Percentiles rank a stretch among this genome's conserved stretches.
These are phyloP conservation scores for Microglena sp. DNA, from an alignment of 139 green algal genomes.

Conservation along the genomic window DNA sequence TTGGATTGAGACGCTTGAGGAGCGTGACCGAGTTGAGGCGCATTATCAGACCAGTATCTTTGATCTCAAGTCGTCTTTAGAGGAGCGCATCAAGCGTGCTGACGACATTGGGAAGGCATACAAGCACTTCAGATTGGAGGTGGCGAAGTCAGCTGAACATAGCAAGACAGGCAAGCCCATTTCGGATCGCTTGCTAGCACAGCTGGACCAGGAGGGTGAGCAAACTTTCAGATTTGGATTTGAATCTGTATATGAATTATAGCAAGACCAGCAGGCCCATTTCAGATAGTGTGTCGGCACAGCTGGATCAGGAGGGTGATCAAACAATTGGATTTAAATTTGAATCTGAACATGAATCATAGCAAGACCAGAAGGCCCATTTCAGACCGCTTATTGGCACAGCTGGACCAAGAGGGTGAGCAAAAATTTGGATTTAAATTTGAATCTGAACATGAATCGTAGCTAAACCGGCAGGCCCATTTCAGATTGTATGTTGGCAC, in stretches of 20 bases:
- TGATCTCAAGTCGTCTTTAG: conserved; percentile 37
- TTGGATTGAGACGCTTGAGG: conserved; percentile 46
- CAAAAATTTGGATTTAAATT: background rate
- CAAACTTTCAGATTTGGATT: background rate
- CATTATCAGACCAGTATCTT: conserved; percentile 47
- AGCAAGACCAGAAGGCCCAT: conserved; percentile 39
- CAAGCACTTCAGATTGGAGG: conserved; percentile 52
- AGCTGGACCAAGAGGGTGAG: conserved; percentile 39
- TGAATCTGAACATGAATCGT: too few species aligned
- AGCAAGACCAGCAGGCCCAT: background rate
- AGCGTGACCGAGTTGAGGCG: conserved; percentile 31
- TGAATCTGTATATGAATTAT: too few species aligned
- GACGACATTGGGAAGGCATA: conserved; percentile 48
- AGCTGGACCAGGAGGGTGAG: conserved; percentile 39
- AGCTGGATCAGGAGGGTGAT: too few species aligned
- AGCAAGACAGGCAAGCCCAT: conserved; percentile 39
- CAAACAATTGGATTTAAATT: too few species aligned
- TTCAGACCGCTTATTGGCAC: conserved; percentile 32
- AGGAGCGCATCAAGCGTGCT: conserved; percentile 41
- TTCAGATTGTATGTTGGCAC: too few species aligned
- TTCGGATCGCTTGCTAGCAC: conserved; percentile 32
- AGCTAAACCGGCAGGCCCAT: background rate
- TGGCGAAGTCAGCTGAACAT: conserved; percentile 42
- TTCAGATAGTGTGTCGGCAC: too few species aligned
- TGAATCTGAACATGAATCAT: too few species aligned